These are phyloP conservation scores for Pulveroboletus sp. DNA, from an alignment of 768 basidiomycete species.

Conservation along the genomic window DNA sequence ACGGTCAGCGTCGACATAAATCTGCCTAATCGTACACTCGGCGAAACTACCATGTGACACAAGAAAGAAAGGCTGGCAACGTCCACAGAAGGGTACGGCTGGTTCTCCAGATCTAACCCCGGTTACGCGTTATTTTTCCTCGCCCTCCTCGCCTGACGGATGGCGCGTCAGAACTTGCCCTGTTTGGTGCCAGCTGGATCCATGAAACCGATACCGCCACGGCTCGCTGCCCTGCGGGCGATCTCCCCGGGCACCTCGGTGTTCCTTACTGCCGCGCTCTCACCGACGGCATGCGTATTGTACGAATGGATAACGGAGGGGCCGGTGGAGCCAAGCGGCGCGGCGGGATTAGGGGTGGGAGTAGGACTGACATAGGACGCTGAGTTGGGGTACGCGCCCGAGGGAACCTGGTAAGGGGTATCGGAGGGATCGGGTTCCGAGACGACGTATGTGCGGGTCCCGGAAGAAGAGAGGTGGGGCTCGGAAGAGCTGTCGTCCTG, in stretches of 20 bases:
- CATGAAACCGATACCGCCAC: constrained; percentile 40
- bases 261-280: constrained; percentile 44
- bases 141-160: constrained; percentile 36
- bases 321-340: constrained; percentile 41
- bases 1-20: neutral
- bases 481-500: constrained; percentile 50
- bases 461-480: constrained; percentile 39
- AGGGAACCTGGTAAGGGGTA: constrained; percentile 63
- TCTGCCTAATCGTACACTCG: constrained; percentile 25
- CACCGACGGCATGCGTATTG: constrained; percentile 40
- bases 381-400: constrained; percentile 59
- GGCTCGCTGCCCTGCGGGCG: constrained; percentile 35
- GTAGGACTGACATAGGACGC: constrained; percentile 42
- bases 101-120: constrained; percentile 1
- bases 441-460: constrained; percentile 65
- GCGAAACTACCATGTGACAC: too few species aligned
- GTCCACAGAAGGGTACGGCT: neutral
- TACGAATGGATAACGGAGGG: constrained; percentile 37
- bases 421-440: constrained; percentile 64
- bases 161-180: constrained; percentile 39
- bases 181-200: constrained; percentile 36
- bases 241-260: constrained; percentile 42
- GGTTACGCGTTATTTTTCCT: constrained; percentile 32
- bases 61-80: neutral
- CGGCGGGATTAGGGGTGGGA: constrained; percentile 35